A percentile compares a stretch with the other conserved stretches of the same genome.
These are phyloP conservation scores for Parastagonospora nodorum DNA, from an alignment of 2,329 filamentous ascomycete genomes.

Conservation along the genomic window DNA sequence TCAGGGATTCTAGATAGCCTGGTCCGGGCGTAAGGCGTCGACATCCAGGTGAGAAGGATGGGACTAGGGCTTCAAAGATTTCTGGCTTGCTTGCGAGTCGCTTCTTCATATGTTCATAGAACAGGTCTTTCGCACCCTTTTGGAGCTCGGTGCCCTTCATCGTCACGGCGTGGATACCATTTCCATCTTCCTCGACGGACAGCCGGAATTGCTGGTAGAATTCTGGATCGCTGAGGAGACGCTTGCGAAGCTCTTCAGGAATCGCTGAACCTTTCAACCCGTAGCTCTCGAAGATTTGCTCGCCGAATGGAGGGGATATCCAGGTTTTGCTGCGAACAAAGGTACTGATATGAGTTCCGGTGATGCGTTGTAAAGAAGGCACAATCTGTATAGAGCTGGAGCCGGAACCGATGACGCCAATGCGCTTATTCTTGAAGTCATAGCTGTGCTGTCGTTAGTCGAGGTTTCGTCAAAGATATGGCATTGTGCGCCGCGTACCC, in stretches of 20 bases:
- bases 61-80: constrained; percentile 49
- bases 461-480: neutral
- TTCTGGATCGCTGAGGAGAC: constrained; percentile 34
- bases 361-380: constrained; percentile 43
- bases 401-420: constrained; percentile 43
- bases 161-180: constrained; percentile 36
- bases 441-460: constrained; percentile 23
- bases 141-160: constrained; percentile 47
- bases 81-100: constrained; percentile 45
- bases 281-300: constrained; percentile 36
- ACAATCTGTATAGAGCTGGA: constrained; percentile 50
- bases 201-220: constrained; percentile 39
- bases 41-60: constrained; percentile 53
- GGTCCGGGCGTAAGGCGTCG: constrained; percentile 57
- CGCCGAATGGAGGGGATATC: constrained; percentile 42
- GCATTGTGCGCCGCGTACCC: constrained; percentile 17
- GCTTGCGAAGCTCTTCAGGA: constrained; percentile 27
- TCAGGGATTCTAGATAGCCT: constrained; percentile 57
- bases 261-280: constrained; percentile 41
- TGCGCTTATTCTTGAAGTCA: constrained; percentile 39
- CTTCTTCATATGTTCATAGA: constrained; percentile 50
- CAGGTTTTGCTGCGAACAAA: constrained; percentile 44
- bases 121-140: constrained; percentile 41
- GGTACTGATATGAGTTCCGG: constrained; percentile 35
- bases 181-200: constrained; percentile 40